Evolutionary conservation across 108 stramenopile species (phyloP).

Genomic region (Cyclostephanos invisitatus): DNA sequence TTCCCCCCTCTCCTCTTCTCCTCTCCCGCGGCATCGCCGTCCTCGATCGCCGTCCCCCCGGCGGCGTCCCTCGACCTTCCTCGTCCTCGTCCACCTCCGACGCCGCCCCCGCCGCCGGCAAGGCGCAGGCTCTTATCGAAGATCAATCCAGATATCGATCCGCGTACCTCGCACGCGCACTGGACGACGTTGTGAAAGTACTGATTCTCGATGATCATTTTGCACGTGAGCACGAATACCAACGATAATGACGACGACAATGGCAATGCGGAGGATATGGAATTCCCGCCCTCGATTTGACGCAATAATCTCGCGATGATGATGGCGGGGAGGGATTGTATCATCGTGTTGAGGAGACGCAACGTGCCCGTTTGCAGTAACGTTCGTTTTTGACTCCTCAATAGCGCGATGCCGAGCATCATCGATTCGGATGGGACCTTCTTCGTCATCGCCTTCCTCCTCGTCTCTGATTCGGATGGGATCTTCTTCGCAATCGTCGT

Average conservation of each 20-base stretch:
- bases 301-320: constrained; percentile 69
- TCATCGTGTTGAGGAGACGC: constrained; percentile 65
- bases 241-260: constrained; percentile 51
- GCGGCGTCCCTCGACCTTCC: background rate
- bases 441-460: too few relatives aligned
- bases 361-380: constrained; percentile 61
- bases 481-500: constrained; percentile 10
- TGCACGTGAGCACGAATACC: constrained; percentile 61
- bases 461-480: constrained; percentile 57
- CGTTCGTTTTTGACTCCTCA: constrained; percentile 48
- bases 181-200: constrained; percentile 84
- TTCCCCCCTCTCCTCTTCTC: constrained; percentile 14
- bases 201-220: constrained; percentile 89
- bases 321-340: constrained; percentile 78
- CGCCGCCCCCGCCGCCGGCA: constrained; percentile 55
- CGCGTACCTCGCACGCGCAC: constrained; percentile 72
- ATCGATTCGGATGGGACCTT: constrained; percentile 48
- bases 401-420: constrained; percentile 55
- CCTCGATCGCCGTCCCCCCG: background rate
- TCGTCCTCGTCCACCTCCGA: background rate
- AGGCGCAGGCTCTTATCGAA: constrained; percentile 85
- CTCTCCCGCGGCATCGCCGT: background rate
- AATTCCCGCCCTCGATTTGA: constrained; percentile 63
- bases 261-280: constrained; percentile 43
- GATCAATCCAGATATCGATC: constrained; percentile 67